These are phyloP conservation scores for Candida germanica DNA, from an alignment of 805 yeast species.

Conservation along the genomic window DNA sequence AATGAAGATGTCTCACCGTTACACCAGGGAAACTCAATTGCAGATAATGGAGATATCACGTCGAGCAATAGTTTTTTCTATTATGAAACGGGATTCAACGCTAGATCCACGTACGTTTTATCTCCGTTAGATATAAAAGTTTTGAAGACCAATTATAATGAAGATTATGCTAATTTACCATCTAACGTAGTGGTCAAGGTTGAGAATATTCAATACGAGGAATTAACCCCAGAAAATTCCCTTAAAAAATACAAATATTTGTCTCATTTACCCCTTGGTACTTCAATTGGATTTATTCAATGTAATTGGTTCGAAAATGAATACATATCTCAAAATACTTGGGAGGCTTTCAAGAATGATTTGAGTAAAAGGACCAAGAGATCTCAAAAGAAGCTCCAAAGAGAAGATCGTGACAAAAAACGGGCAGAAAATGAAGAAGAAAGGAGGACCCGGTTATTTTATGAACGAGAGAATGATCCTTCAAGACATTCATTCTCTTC, in stretches of 20 bases:
- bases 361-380: slow-evolving; percentile 54
- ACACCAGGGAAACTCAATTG: slow-evolving; percentile 5
- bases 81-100: slow-evolving; percentile 74
- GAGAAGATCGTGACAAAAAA: slow-evolving; percentile 60
- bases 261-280: slow-evolving; percentile 80
- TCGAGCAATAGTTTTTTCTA: slow-evolving; percentile 55
- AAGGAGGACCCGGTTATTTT: slow-evolving; percentile 55
- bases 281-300: slow-evolving; percentile 79
- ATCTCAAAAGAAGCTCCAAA: slow-evolving; percentile 45
- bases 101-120: slow-evolving; percentile 60
- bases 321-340: slow-evolving; percentile 28
- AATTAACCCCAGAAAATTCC: slow-evolving; percentile 57
- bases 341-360: slow-evolving; percentile 51
- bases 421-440: slow-evolving; percentile 59
- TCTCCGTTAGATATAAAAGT: slow-evolving; percentile 80
- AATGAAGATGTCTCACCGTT: slow-evolving; percentile 1
- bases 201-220: slow-evolving; percentile 69
- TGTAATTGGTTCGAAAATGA: slow-evolving; percentile 66
- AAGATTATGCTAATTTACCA: slow-evolving; percentile 63
- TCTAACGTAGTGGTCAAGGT: slow-evolving; percentile 55
- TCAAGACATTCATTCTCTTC: not conserved
- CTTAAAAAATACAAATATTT: slow-evolving; percentile 66
- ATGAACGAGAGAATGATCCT: slow-evolving; percentile 49
- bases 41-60: slow-evolving; percentile 24
- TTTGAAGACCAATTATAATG: slow-evolving; percentile 56